Conservation (phyloP, 495 filamentous ascomycete species). For the Penicillium angulare region DNA sequence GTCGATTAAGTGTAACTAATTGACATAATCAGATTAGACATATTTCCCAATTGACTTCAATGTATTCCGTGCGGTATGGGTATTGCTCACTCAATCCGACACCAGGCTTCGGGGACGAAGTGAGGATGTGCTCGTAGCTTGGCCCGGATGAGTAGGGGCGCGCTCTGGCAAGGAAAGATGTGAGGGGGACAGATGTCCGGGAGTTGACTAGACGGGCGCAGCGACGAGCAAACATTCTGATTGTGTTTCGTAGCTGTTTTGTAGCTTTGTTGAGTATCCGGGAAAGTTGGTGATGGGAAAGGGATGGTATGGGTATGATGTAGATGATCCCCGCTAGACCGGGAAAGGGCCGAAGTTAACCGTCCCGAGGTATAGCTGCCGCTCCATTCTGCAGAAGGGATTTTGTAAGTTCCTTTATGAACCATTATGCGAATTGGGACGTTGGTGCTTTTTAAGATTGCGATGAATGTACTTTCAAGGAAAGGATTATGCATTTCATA, state of each 20-base stretch:
- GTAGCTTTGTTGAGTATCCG: background rate
- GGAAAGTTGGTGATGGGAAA: background rate
- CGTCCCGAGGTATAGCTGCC: constrained; percentile 8
- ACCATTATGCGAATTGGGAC: too few species aligned
- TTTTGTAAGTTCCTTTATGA: too few species aligned
- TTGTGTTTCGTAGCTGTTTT: background rate
- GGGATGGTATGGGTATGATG: constrained; percentile 16
- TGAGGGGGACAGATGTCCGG: constrained; percentile 47
- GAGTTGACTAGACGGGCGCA: constrained; percentile 58
- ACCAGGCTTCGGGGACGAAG: constrained; percentile 78
- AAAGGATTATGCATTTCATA: too few species aligned
- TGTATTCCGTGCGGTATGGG: too few species aligned
- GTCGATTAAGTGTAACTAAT: constrained; percentile 89
- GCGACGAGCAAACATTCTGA: constrained; percentile 56
- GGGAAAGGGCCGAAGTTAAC: constrained; percentile 30
- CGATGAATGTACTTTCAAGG: too few species aligned
- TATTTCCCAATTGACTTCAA: constrained; percentile 1
- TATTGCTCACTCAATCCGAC: constrained; percentile 75
- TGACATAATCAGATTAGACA: background rate
- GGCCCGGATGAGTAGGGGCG: constrained; percentile 55
- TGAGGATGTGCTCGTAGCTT: constrained; percentile 78
- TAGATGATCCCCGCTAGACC: constrained; percentile 28
- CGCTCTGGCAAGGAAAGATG: constrained; percentile 48
- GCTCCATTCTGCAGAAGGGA: too few species aligned
- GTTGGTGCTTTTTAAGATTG: too few species aligned